Evolutionary conservation across 2,329 filamentous ascomycete genomes (phyloP).

Genomic region (Colletotrichum chrysophilum): DNA sequence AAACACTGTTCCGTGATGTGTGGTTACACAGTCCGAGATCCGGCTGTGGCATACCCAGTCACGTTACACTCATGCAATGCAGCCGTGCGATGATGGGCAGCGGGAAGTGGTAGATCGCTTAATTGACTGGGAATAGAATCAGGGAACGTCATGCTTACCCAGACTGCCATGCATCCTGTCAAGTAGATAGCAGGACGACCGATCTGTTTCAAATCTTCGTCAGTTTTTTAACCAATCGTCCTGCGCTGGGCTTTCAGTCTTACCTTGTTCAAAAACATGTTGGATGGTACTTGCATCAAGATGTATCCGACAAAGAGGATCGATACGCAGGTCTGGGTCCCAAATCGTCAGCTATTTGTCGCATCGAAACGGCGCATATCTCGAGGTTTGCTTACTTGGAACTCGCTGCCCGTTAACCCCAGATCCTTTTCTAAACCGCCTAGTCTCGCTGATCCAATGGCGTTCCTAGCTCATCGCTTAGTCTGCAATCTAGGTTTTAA

Average conservation of each 20-base stretch:
- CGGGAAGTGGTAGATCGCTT: conserved; percentile 28
- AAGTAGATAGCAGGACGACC: conserved; percentile 28
- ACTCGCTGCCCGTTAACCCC: conserved; percentile 34
- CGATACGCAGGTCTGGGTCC: conserved; percentile 4
- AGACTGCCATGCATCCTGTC: conserved; percentile 21
- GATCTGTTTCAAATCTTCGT: not conserved
- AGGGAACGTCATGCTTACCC: conserved; percentile 32
- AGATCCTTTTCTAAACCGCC: conserved; percentile 48
- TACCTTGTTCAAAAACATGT: conserved; percentile 21
- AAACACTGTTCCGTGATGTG: not conserved
- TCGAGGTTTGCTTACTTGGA: conserved; percentile 34
- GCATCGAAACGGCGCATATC: rapidly evolving
- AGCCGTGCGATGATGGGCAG: not conserved
- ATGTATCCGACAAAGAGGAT: conserved; percentile 27
- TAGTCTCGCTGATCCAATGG: conserved; percentile 60
- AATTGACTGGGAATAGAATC: conserved; percentile 38
- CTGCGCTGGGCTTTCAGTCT: rapidly evolving
- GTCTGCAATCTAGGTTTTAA: no score
- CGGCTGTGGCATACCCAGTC: not conserved
- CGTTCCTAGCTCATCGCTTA: not conserved
- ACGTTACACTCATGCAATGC: conserved; percentile 4
- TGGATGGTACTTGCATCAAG: conserved; percentile 33
- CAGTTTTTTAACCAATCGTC: not conserved
- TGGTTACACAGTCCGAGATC: not conserved
- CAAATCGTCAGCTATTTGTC: not conserved